Percentiles rank a stretch among this genome's conserved stretches.
Conservation (phyloP, 1,139 yeast species). For the Blastobotrys elegans region DNA sequence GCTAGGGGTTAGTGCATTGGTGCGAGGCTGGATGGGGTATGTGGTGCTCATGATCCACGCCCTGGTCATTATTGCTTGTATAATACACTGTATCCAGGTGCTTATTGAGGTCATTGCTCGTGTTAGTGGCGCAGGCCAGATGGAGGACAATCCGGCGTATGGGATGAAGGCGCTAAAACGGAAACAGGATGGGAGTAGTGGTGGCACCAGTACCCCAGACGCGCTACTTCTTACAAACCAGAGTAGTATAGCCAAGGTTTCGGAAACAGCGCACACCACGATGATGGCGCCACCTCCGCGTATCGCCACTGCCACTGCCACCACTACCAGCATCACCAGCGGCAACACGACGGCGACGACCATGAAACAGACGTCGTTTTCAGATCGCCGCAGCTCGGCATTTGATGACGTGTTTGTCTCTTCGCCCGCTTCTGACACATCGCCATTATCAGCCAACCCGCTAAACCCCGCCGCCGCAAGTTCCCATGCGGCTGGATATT, state of each 20-base stretch:
- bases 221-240: conserved; percentile 11
- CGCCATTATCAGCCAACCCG: conserved; percentile 15
- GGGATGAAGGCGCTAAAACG: conserved; percentile 16
- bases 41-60: conserved; percentile 32
- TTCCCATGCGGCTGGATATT: conserved; percentile 19
- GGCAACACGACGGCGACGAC: background rate
- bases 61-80: conserved; percentile 28
- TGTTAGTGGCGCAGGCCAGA: conserved; percentile 23
- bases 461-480: background rate
- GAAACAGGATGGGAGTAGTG: background rate
- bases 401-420: conserved; percentile 22
- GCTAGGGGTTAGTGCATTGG: conserved; percentile 21
- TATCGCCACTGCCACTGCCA: background rate
- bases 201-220: conserved; percentile 11
- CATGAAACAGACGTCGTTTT: background rate
- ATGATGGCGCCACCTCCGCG: background rate
- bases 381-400: conserved; percentile 16
- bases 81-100: conserved; percentile 30
- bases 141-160: conserved; percentile 9
- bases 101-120: conserved; percentile 30
- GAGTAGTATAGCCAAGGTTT: conserved; percentile 7
- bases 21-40: conserved; percentile 35
- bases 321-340: background rate
- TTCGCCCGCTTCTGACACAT: conserved; percentile 23
- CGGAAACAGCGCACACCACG: background rate